Evolutionary conservation across 371 early-diverging fungal species (phyloP).

Genomic region (Coemansia sp.): DNA sequence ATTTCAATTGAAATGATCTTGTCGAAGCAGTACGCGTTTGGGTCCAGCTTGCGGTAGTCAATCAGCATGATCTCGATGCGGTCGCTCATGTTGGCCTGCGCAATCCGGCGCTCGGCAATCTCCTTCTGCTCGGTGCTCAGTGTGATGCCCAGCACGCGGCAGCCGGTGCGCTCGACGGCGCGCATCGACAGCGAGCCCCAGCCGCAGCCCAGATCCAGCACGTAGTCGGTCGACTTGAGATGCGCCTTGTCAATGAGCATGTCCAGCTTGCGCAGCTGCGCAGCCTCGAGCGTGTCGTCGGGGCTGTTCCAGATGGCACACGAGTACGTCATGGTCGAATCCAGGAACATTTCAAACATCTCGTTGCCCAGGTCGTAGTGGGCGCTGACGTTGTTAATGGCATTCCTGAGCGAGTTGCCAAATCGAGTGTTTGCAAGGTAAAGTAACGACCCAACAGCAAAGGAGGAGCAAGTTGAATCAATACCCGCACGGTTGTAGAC

Average conservation of each 20-base stretch:
- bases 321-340: conserved; percentile 67
- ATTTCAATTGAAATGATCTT: conserved; percentile 69
- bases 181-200: conserved; percentile 71
- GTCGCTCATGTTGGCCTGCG: conserved; percentile 53
- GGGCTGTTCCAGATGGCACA: conserved; percentile 61
- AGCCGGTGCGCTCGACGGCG: conserved; percentile 51
- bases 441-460: conserved; percentile 23
- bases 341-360: conserved; percentile 65
- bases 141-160: conserved; percentile 63
- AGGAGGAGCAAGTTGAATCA: not conserved
- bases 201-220: conserved; percentile 71
- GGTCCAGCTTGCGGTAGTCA: conserved; percentile 63
- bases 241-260: conserved; percentile 58
- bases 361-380: conserved; percentile 76
- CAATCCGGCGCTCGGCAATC: conserved; percentile 61
- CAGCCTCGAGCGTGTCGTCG: conserved; percentile 57
- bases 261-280: conserved; percentile 63
- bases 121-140: conserved; percentile 63
- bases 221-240: conserved; percentile 54
- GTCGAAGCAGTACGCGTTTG: conserved; percentile 56
- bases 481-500: conserved; percentile 16
- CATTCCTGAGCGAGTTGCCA: conserved; percentile 16
- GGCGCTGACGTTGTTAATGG: conserved; percentile 58
- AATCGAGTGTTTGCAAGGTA: conserved; percentile 29
- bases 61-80: conserved; percentile 57